Conservation (phyloP, 169 alveolate genomes). For the Eimeria maxima region DNA sequence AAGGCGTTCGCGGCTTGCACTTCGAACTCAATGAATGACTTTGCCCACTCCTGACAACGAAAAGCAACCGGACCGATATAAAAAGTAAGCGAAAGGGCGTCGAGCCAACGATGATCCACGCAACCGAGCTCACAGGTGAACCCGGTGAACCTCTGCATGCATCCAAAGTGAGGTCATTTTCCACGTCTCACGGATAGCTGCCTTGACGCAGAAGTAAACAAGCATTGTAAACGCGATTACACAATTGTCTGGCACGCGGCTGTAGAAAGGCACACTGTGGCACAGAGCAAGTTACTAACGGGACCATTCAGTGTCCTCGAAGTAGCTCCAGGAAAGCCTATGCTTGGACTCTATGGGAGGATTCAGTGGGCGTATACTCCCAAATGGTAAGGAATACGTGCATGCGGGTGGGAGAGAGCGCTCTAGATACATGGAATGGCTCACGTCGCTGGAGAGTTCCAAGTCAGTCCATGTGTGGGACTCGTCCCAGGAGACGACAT, state of each 20-base stretch:
- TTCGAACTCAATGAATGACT: constrained; percentile 94
- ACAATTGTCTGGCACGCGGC: not conserved
- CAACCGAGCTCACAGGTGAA: not conserved
- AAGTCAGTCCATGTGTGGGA: constrained; percentile 93
- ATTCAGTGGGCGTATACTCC: not conserved
- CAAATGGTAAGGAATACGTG: not conserved
- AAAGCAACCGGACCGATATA: not conserved
- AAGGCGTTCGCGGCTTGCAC: constrained; percentile 95
- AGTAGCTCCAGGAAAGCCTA: not conserved
- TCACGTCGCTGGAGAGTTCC: constrained; percentile 89
- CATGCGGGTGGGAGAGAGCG: not conserved
- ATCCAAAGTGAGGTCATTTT: not conserved
- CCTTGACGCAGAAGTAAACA: not conserved
- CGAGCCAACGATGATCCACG: not conserved
- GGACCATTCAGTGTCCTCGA: not conserved
- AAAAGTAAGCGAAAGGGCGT: not conserved
- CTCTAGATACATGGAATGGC: not conserved
- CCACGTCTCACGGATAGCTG: not conserved
- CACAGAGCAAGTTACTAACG: not conserved
- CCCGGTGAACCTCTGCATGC: not conserved
- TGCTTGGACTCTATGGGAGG: not conserved
- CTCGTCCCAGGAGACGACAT: constrained; percentile 95
- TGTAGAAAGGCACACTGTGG: not conserved
- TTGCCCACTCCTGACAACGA: constrained; percentile 90
- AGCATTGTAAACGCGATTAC: not conserved